Percentiles rank a stretch among this genome's conserved stretches.
phyloP scores from a whole-genome alignment of 805 yeast species.

The Cyberlindnera japonica region DNA sequence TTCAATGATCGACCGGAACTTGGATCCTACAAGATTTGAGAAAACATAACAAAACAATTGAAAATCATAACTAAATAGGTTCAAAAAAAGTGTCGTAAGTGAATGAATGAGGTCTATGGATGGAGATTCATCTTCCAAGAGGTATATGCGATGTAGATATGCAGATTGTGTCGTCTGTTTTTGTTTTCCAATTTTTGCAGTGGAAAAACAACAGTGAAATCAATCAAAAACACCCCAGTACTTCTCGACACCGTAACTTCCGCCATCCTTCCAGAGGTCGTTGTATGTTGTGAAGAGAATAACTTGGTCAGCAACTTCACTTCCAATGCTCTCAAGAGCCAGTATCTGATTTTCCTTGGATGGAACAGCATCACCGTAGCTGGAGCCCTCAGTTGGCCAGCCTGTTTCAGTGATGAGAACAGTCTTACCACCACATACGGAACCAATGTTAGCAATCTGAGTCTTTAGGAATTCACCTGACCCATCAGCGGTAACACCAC shows the following conservation, averaged over 20 bases:
- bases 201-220: background rate
- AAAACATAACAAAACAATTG: background rate
- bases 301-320: constrained; percentile 44
- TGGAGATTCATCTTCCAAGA: background rate
- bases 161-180: too few relatives aligned
- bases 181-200: background rate
- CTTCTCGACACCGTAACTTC: constrained; percentile 55
- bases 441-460: constrained; percentile 44
- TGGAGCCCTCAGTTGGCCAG: constrained; percentile 63
- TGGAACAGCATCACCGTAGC: constrained; percentile 55
- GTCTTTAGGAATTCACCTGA: constrained; percentile 50
- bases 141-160: too few relatives aligned
- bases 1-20: too few relatives aligned
- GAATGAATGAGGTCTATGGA: constrained; percentile 1
- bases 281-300: constrained; percentile 59
- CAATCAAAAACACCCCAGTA: constrained; percentile 38
- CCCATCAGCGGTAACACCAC: constrained; percentile 44
- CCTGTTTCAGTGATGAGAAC: constrained; percentile 60
- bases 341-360: constrained; percentile 46
- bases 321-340: constrained; percentile 46
- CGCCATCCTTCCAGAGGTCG: constrained; percentile 60
- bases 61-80: background rate
- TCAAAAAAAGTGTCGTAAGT: constrained; percentile 5
- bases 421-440: constrained; percentile 44
- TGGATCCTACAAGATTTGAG: background rate